Base-by-base conservation (phyloP, 2,329 filamentous ascomycete genomes). In the Monilinia aucupariae region DNA sequence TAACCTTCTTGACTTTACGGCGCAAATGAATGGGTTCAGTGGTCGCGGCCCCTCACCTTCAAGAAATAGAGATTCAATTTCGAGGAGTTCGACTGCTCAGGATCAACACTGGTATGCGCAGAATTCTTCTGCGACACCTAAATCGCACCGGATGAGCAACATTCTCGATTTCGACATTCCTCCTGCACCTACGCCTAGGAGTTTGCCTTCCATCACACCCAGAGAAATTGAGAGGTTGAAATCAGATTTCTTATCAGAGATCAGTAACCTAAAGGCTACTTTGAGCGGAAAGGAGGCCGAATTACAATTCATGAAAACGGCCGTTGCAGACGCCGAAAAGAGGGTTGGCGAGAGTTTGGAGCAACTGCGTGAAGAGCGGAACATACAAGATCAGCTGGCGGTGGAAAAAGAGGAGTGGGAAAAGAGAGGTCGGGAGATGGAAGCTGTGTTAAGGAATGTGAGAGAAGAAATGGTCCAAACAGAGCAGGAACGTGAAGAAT, bases 251-350 rank as follows among this genome's bases (percentile, higher is more conserved):
- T 82, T 96, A 59, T 96, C 92, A 0, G 91, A 97, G 74, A 96
- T 99, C 64, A 96, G 91, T 66, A 91, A 90, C n/a, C 83, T 99
- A 22, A 94, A 91, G 72, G 94, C 94, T 3, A 93, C 91, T 12
- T 80, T 99, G 12, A 92, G 88, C 70, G 94, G 94, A 55, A 96
- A 94, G 72, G 93, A 97, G 74, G 93, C 93, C 7, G 92, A 97
- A 75, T 91, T 94, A 43, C 82, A 87, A 58, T 93, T 89, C 41
- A 82, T 97, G 64, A 96, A 96, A 74, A 86, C 89, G 50, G 91
- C 94, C 0, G 86, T 97, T 37, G 85, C 85, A 7, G 92, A 97
- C 76, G 93, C 94, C 0, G 94, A 99, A 78, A 89, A 91, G 73
- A 88, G 93, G 27, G 92, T 96, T 25, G 93, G 92, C 37, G 89